Conservation (phyloP, 1,139 yeast species). For the Taiozyma onychis region DNA sequence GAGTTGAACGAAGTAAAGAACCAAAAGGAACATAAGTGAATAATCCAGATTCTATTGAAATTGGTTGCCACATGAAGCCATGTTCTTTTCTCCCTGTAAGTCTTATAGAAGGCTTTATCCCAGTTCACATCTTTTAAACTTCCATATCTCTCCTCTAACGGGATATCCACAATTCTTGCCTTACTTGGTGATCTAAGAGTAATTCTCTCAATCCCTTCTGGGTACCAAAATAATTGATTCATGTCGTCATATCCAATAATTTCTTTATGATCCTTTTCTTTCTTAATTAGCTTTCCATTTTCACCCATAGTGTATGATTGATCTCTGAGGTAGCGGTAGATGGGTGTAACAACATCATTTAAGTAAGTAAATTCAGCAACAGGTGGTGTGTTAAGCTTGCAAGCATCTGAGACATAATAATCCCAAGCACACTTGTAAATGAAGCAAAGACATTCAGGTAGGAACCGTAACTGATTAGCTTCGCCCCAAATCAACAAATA, state of each 20-base stretch:
- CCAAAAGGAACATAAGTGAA: slow-evolving; percentile 77
- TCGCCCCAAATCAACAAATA: slow-evolving; percentile 86
- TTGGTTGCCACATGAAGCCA: slow-evolving; percentile 77
- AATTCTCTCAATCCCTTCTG: slow-evolving; percentile 52
- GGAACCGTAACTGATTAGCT: slow-evolving; percentile 73
- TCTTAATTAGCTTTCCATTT: slow-evolving; percentile 35
- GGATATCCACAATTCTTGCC: slow-evolving; percentile 38
- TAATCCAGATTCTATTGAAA: slow-evolving; percentile 79
- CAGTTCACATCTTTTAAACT: slow-evolving; percentile 50
- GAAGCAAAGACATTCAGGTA: slow-evolving; percentile 84
- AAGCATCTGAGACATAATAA: slow-evolving; percentile 25
- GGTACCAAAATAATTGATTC: slow-evolving; percentile 81
- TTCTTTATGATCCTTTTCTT: slow-evolving; percentile 60
- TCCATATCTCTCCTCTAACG: slow-evolving; percentile 40
- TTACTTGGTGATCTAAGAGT: slow-evolving; percentile 33
- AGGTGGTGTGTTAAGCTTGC: not conserved
- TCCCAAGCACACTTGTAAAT: slow-evolving; percentile 76
- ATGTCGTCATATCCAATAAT: slow-evolving; percentile 84
- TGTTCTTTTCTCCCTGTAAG: slow-evolving; percentile 66
- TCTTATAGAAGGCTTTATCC: slow-evolving; percentile 61
- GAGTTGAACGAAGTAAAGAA: slow-evolving; percentile 74
- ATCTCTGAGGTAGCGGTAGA: slow-evolving; percentile 55
- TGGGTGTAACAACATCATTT: slow-evolving; percentile 68
- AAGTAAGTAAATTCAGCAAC: slow-evolving; percentile 40
- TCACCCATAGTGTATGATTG: slow-evolving; percentile 41